Evolutionary conservation across 192 early-diverging fungal genomes (phyloP), one percentile per base, ranked within the genome.

Genomic region (Lunasporangiospora selenospora): DNA sequence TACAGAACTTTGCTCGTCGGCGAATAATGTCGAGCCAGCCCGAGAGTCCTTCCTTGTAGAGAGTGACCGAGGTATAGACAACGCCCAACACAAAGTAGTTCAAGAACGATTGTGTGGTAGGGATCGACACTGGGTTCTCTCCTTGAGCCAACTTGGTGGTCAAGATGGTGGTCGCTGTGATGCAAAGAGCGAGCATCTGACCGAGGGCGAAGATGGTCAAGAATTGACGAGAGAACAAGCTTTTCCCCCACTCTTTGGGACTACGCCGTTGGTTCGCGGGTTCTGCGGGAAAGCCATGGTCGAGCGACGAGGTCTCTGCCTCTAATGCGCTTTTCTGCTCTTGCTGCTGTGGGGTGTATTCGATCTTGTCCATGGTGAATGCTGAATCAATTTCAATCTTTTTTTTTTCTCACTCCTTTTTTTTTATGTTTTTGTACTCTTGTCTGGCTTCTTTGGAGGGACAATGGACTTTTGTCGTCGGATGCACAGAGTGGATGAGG

Each of bases 101-200:
- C 26, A 93, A 64, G 56, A 89, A 87, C 40, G 84, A 87, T 50
- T 91, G 90, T 11, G 87, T 88, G 50, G 90, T 91, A 29, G 91
- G 91, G 21, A 82, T 76, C 27, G 83, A 62, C 24, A 85, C 73
- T 3, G 67, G 59, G 40, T 75, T 79, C 3, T 49, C 61, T 10
- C 55, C 51, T 55, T 88, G 81, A 16, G 82, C 77, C 32, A 93
- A 70, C 57, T 90, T 73, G 33, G 85, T 84, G n/a, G 82, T 85
- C 0, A 87, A 75, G 13, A 92, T 83, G 6, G 84, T 89, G 10
- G 89, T 90, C 12, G 83, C 80, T 7, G 91, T 93, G 57, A 93
- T 89, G 43, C 90, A 93, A 8, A 93, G 76, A 3, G 91, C 86
- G 23, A 91, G 73, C 4, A 93, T 33, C 67, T 89, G 88, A 9